Evolutionary conservation across 2,329 filamentous ascomycete species (phyloP).

Genomic region (Elsinoe perseae): DNA sequence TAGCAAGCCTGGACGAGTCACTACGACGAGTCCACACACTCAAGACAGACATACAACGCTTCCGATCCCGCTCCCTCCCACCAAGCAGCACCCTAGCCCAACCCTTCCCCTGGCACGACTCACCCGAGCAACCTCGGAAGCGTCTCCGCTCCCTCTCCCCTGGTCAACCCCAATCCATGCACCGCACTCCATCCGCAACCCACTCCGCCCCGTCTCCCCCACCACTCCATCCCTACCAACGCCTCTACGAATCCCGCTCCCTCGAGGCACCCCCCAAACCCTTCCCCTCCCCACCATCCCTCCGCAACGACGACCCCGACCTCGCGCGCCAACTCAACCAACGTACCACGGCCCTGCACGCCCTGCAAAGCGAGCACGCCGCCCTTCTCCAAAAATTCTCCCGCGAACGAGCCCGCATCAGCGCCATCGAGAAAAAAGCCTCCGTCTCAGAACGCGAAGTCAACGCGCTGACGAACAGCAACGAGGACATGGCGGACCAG

Average conservation of each 20-base stretch:
- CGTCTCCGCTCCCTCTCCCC: not conserved
- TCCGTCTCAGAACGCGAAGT: slow-evolving; percentile 46
- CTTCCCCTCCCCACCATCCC: slow-evolving; percentile 21
- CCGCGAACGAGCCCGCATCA: slow-evolving; percentile 42
- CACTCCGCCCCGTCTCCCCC: not conserved
- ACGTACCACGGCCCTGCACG: slow-evolving; percentile 46
- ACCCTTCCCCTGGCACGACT: not conserved
- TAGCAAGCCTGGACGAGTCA: not conserved
- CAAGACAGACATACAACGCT: not conserved
- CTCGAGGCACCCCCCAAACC: not conserved
- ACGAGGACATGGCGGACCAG: slow-evolving; percentile 41
- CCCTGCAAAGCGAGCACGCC: slow-evolving; percentile 48
- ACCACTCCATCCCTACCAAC: not conserved
- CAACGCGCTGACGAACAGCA: slow-evolving; percentile 45
- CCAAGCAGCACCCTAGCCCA: not conserved
- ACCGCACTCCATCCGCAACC: not conserved
- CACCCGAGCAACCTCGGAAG: not conserved
- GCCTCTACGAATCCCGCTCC: not conserved
- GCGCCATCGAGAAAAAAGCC: slow-evolving; percentile 45
- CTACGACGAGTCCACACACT: not conserved
- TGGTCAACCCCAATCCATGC: not conserved
- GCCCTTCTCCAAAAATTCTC: slow-evolving; percentile 46
- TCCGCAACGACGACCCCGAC: slow-evolving; percentile 38
- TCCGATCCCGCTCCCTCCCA: not conserved
- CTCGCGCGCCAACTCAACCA: slow-evolving; percentile 49